Base-by-base conservation (phyloP, 2,329 filamentous ascomycete genomes). In the Geoglossum cookeanum region DNA sequence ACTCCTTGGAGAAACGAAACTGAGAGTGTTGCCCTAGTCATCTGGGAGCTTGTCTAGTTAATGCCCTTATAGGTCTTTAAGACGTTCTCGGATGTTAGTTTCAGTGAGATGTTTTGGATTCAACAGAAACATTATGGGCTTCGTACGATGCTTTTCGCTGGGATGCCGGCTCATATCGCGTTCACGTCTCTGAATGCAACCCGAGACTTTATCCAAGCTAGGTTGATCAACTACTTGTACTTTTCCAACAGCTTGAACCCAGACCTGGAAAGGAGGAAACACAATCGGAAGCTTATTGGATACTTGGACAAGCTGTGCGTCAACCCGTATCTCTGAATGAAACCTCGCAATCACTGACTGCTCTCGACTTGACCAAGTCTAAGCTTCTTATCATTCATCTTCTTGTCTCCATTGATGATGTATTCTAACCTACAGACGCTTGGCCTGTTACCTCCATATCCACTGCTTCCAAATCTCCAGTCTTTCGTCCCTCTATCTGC, bases 111-210 rank as follows among this genome's bases (percentile, higher is more conserved):
- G 13, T 66, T 73, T 32, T 61, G 62, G n/a, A 63, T 63, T 44
- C 71, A 74, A 57, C 65, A 65, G 53, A 63, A 63, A 4, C 61
- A 62, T 30, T 59, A 66, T 29, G 71, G 71, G 0, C 55, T 67
- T 22, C 29, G 67, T 15, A 65, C 65, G 1, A 71, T 73, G 49
- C 68, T 71, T 58, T 70, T 68, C 58, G 65, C 69, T 35, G 72
- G 72, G 7, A 68, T 73, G 37, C 68, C 71, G 17, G 64, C 67
- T 53, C 49, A 53, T 17, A 35, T 53, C 29, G 30, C 30, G 6
- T 37, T 53, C 4, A 32, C 37, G n/a, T 5, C 37, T 33, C 49
- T 53, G 6, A 33, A 35, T 32, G 33, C 49, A 33, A 32, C 11
- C 9, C 33, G 49, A 22, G 49, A 53, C 3, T 27, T 17, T 53